Percentiles rank a stretch among this genome's conserved stretches.
phyloP scores from a whole-genome alignment of 2,329 filamentous ascomycete genomes.

The Epichloe bromicola region DNA sequence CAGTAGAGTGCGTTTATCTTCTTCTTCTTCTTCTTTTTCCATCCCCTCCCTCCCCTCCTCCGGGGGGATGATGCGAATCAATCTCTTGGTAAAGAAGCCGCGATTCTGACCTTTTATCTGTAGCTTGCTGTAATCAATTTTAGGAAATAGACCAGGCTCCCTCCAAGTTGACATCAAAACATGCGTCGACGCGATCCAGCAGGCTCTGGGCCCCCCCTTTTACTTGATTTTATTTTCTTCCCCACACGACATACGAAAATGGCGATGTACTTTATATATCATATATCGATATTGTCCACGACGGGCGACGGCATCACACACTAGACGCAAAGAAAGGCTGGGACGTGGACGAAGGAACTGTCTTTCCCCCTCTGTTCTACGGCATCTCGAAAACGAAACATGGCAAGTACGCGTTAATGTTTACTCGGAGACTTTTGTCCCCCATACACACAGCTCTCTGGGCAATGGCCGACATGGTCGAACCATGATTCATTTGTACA shows the following conservation, averaged over 20 bases:
- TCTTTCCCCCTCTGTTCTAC: not conserved
- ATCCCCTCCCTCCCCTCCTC: no score
- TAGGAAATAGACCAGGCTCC: constrained; percentile 20
- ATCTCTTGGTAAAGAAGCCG: not conserved
- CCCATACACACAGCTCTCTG: not conserved
- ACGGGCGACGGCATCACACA: not conserved
- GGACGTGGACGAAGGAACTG: not conserved
- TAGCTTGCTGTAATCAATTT: constrained; percentile 39
- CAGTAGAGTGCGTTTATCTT: constrained; percentile 37
- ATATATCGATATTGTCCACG: not conserved
- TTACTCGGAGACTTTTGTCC: not conserved
- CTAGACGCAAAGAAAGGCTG: not conserved
- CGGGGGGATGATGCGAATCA: not conserved
- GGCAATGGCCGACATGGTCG: not conserved
- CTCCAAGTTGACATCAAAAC: not conserved
- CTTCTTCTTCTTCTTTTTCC: not conserved
- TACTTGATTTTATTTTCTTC: not conserved
- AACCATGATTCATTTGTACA: not conserved
- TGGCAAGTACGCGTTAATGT: not conserved
- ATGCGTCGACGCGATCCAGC: not conserved
- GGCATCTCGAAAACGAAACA: not conserved
- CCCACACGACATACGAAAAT: not conserved
- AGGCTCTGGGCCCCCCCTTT: not conserved
- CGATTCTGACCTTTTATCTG: not conserved
- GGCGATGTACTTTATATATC: not conserved